Base-by-base conservation (phyloP, 441 rosid species). In the Jatropha podagrica region DNA sequence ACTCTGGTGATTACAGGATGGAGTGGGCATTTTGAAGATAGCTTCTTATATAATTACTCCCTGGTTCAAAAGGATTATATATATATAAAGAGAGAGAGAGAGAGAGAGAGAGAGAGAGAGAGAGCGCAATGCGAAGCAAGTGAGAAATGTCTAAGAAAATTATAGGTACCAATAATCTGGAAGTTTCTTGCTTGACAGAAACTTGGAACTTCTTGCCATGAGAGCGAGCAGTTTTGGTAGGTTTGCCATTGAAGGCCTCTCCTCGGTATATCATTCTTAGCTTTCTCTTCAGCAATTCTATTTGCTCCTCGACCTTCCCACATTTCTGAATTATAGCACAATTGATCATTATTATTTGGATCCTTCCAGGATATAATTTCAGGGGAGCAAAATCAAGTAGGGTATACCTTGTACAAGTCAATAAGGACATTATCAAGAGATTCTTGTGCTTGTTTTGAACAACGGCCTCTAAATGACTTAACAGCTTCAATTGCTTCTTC, bases 131-230 rank as follows among this genome's bases (percentile, higher is more conserved):
- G 23, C 0, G 23, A 23, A 23, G 23, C 23, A 32, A 32, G 32
- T 32, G 32, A 32, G 48, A 49, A 26, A 55, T 2, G 41, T 1
- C 0, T 3, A 5, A 11, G 18, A 38, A n/a, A 73, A 3, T 32
- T 32, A 6, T 17, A 12, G 56, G 37, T 87, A 94, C 97, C 89
- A 91, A 80, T 73, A 95, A 80, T 84, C 97, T 84, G 68, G 99
- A 87, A 58, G 83, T 88, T 77, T 95, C 98, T 86, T 93, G 98
- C 83, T 86, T 78, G 38, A 95, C 95, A 0, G 99, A 90, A 69
- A 91, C 98, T 75, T 88, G 99, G 72, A 95, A 91, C 74, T 91
- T 95, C 86, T 90, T 93, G 77, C 99, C 99, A 32, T 91, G 99
- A 5, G 95, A 95, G 38, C 99, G 90, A 5, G 97, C 98, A 2